Conservation (phyloP, 176 grass and related monocot species). For the Poa pratensis region DNA sequence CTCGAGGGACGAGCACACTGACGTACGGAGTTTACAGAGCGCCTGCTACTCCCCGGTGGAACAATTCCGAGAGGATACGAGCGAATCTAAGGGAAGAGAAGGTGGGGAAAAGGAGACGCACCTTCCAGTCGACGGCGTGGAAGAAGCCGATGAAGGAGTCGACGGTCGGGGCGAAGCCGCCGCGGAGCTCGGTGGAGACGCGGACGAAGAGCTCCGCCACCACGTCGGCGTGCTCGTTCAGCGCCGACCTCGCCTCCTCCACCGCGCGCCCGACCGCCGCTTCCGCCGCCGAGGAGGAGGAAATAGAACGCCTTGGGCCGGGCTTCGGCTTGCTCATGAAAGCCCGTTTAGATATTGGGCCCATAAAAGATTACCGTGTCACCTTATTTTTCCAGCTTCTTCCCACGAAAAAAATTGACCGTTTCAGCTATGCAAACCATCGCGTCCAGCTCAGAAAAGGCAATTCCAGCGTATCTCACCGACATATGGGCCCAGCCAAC, state of each 20-base stretch:
- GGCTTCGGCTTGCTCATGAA: not conserved
- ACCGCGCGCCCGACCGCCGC: constrained; percentile 46
- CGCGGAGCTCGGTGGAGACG: constrained; percentile 76
- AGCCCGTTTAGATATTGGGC: too few species aligned
- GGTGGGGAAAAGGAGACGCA: not conserved
- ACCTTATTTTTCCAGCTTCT: too few species aligned
- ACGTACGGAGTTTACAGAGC: not conserved
- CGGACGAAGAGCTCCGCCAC: constrained; percentile 71
- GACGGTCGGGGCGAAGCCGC: constrained; percentile 68
- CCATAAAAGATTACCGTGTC: too few species aligned
- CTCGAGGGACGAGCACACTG: not conserved
- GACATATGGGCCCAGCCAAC: not conserved
- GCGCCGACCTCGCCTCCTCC: constrained; percentile 71
- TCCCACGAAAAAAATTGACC: constrained; percentile 16
- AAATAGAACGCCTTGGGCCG: not conserved
- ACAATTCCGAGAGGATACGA: not conserved
- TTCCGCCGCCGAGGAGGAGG: constrained; percentile 7
- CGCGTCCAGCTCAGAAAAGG: too few species aligned
- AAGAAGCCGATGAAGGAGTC: constrained; percentile 89
- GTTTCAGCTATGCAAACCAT: too few species aligned
- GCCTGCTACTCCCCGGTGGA: not conserved
- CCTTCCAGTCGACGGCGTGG: constrained; percentile 96
- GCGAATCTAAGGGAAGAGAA: too few species aligned
- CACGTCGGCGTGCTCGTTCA: constrained; percentile 85
- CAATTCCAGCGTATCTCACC: not conserved